These are phyloP conservation scores for Phytophthora fragariaefolia DNA, from an alignment of 352 stramenopile genomes.

Conservation along the genomic window DNA sequence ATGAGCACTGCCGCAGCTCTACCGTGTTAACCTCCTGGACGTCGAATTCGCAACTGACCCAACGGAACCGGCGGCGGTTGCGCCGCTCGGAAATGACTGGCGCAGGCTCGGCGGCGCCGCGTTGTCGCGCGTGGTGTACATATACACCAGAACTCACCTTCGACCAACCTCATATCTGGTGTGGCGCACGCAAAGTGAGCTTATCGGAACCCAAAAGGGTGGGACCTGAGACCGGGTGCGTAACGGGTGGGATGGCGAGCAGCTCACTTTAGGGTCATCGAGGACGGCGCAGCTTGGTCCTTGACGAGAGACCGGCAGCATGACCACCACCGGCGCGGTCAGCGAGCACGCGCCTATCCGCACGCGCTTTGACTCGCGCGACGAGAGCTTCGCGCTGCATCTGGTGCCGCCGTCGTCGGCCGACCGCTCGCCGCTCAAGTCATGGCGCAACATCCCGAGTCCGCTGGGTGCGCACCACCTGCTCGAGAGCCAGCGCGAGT, in stretches of 20 bases:
- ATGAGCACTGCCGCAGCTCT: conserved; percentile 47
- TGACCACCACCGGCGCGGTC: neutral
- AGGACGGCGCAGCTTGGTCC: no score
- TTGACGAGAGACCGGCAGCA: neutral
- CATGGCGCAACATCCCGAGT: conserved; percentile 75
- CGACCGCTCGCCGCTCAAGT: conserved; percentile 77
- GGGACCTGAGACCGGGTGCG: neutral
- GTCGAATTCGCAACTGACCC: conserved; percentile 32
- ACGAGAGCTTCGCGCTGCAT: conserved; percentile 60
- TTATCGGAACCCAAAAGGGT: neutral
- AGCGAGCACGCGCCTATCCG: conserved; percentile 38
- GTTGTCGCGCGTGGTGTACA: neutral
- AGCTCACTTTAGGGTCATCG: no score
- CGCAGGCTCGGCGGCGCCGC: neutral
- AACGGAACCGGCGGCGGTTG: neutral
- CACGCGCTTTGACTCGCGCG: conserved; percentile 68
- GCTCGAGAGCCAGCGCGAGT: conserved; percentile 57
- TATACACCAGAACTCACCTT: neutral
- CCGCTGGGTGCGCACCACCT: conserved; percentile 54
- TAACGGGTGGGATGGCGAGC: no score
- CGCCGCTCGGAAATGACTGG: conserved; percentile 49
- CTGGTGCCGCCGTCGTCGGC: conserved; percentile 76
- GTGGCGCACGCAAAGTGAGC: neutral
- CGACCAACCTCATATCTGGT: neutral
- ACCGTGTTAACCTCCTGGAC: neutral